A percentile compares a stretch with the other conserved stretches of the same genome.
Evolutionary conservation across 768 basidiomycete genomes (phyloP).

Genomic region (Tephrocybe sp.): DNA sequence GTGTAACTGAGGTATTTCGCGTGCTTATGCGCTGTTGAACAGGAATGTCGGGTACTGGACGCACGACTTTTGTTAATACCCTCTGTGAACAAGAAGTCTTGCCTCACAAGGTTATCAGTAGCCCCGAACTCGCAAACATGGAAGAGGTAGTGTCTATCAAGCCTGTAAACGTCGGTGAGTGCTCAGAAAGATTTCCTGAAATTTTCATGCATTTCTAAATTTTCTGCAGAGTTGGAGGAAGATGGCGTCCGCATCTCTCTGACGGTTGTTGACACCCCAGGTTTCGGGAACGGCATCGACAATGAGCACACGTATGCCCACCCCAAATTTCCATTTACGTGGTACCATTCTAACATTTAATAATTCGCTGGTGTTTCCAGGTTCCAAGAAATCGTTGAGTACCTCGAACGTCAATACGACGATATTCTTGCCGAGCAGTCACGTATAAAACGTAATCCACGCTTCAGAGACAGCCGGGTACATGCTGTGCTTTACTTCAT

Average conservation of each 20-base stretch:
- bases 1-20: neutral
- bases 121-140: conserved; percentile 70
- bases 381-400: conserved; percentile 84
- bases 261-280: conserved; percentile 90
- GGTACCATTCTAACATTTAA: neutral
- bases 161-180: conserved; percentile 72
- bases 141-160: conserved; percentile 80
- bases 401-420: conserved; percentile 91
- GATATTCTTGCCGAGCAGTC: conserved; percentile 87
- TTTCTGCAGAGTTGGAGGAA: conserved; percentile 77
- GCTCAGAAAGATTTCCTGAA: neutral
- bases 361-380: conserved; percentile 35
- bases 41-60: conserved; percentile 87
- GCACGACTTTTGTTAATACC: conserved; percentile 92
- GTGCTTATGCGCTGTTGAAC: conserved; percentile 1
- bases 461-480: conserved; percentile 87
- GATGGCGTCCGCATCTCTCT: conserved; percentile 88
- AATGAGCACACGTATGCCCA: conserved; percentile 77
- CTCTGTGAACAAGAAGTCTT: conserved; percentile 82
- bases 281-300: conserved; percentile 90
- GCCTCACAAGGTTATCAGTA: conserved; percentile 61
- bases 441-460: conserved; percentile 90
- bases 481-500: conserved; percentile 91
- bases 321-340: conserved; percentile 3
- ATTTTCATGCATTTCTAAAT: too few relatives aligned